Evolutionary conservation across 1,284 basidiomycete species (phyloP).

Genomic region (Trichosporon sp.): DNA sequence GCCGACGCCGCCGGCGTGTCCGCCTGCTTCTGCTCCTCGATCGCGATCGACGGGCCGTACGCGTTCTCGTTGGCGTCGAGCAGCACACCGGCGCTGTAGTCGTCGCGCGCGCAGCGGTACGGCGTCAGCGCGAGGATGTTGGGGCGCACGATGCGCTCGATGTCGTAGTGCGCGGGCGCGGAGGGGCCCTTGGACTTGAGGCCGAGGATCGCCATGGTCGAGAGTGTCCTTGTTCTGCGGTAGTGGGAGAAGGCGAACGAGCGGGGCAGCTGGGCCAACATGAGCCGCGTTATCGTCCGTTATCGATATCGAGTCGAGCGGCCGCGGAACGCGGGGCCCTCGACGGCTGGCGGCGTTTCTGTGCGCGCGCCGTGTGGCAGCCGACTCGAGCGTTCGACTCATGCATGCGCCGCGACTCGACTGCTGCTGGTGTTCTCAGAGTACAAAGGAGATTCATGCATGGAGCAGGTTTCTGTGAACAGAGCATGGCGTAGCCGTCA

Average conservation of each 20-base stretch:
- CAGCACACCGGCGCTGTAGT: constrained; percentile 89
- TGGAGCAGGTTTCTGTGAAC: neutral
- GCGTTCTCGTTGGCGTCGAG: constrained; percentile 98
- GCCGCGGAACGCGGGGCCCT: neutral
- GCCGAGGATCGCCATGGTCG: constrained; percentile 50
- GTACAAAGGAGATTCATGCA: neutral
- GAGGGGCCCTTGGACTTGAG: constrained; percentile 50
- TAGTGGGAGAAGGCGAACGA: too few species aligned
- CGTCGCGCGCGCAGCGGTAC: constrained; percentile 93
- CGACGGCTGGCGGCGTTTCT: neutral
- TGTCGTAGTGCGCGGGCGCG: constrained; percentile 70
- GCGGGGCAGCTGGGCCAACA: neutral
- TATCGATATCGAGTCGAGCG: constrained; percentile 1
- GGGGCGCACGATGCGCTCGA: constrained; percentile 78
- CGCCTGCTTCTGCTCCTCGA: constrained; percentile 9
- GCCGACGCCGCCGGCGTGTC: constrained; percentile 25
- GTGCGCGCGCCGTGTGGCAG: neutral
- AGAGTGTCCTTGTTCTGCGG: neutral
- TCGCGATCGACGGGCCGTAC: constrained; percentile 75
- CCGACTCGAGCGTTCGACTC: neutral
- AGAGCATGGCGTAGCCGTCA: neutral
- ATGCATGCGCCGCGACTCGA: neutral
- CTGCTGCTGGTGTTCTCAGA: neutral
- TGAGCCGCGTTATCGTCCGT: neutral
- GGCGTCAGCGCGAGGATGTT: constrained; percentile 91